Conservation (phyloP, 306 rosid species). For the Vigna nakashimae region DNA sequence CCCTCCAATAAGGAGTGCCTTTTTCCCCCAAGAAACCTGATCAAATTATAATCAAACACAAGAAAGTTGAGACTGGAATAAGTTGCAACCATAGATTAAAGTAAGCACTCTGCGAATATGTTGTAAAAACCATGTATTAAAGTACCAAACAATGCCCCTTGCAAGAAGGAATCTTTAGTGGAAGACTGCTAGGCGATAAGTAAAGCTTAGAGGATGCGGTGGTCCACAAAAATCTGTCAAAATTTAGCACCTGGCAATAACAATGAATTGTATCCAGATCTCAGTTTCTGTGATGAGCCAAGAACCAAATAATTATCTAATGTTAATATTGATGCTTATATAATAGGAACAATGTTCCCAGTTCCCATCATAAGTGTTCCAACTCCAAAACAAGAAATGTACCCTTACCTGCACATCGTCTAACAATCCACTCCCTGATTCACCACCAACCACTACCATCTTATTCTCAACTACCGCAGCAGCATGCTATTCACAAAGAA, state of each 20-base stretch:
- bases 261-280: conserved; percentile 34
- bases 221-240: conserved; percentile 86
- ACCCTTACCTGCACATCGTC: conserved; percentile 87
- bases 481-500: conserved; percentile 70
- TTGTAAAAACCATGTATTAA: conserved; percentile 20
- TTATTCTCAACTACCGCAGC: conserved; percentile 87
- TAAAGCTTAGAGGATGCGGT: conserved; percentile 85
- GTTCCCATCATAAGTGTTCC: conserved; percentile 20
- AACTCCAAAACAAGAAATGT: conserved; percentile 37
- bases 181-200: conserved; percentile 89
- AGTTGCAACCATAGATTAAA: background rate
- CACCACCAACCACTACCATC: conserved; percentile 98
- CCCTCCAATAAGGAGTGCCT: conserved; percentile 87
- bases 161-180: conserved; percentile 94
- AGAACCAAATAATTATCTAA: conserved; percentile 25
- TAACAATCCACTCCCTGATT: conserved; percentile 79
- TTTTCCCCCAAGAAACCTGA: conserved; percentile 91
- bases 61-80: conserved; percentile 11
- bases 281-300: conserved; percentile 29
- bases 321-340: background rate
- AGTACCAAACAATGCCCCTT: conserved; percentile 91
- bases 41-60: conserved; percentile 34
- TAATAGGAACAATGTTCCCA: conserved; percentile 16
- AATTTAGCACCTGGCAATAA: conserved; percentile 74
- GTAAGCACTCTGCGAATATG: background rate